Evolutionary conservation across 768 basidiomycete genomes (phyloP).

Genomic region (Nidula microcarpa): DNA sequence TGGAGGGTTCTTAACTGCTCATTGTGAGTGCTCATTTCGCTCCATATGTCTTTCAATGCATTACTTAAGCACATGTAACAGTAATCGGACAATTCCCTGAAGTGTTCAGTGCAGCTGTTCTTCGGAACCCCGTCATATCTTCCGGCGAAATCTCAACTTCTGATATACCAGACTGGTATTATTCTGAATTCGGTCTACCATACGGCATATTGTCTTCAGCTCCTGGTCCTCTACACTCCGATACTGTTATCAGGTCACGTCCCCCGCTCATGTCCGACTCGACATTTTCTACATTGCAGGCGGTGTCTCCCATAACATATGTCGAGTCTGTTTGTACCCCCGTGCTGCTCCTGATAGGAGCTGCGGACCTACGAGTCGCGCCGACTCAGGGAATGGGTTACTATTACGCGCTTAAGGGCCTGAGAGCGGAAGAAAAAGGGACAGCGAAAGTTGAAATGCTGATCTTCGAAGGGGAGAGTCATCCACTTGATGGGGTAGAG

Average conservation of each 20-base stretch:
- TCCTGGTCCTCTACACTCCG: constrained; percentile 1
- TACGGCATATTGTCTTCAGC: constrained; percentile 34
- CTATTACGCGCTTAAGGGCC: constrained; percentile 63
- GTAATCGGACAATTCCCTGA: constrained; percentile 64
- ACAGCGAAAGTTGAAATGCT: constrained; percentile 50
- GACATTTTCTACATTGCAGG: constrained; percentile 38
- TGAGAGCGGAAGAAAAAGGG: constrained; percentile 6
- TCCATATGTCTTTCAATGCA: background rate
- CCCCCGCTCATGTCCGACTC: constrained; percentile 41
- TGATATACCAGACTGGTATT: constrained; percentile 74
- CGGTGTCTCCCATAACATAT: constrained; percentile 53
- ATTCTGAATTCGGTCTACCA: constrained; percentile 40
- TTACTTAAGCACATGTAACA: constrained; percentile 13
- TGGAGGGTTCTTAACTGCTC: constrained; percentile 61
- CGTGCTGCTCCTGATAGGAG: constrained; percentile 58
- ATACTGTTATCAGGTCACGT: constrained; percentile 1
- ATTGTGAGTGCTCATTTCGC: constrained; percentile 37
- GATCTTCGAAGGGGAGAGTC: constrained; percentile 57
- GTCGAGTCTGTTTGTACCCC: constrained; percentile 48
- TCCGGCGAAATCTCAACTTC: constrained; percentile 49
- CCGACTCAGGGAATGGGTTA: constrained; percentile 59
- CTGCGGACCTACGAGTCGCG: constrained; percentile 58
- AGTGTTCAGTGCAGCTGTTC: constrained; percentile 55
- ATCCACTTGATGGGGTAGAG: constrained; percentile 64
- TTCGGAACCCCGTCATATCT: constrained; percentile 71